Evolutionary conservation across 2,329 filamentous ascomycete species (phyloP).

Genomic region (Aspergillus aculeatinus): DNA sequence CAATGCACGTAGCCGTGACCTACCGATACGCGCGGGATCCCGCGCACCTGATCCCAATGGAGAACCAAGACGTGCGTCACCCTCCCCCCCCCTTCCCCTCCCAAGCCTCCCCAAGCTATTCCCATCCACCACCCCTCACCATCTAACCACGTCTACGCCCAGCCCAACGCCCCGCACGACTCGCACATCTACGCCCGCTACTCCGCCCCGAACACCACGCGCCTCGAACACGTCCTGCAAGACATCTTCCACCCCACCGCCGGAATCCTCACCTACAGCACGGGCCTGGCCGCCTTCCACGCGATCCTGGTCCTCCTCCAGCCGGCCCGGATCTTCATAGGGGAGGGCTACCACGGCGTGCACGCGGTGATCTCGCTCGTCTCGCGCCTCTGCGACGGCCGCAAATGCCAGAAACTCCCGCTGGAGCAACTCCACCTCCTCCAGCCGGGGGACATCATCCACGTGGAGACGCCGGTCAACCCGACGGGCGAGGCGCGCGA

Average conservation of each 20-base stretch:
- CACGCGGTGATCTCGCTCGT: conserved; percentile 67
- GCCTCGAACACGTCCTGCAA: neutral
- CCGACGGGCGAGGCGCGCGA: conserved; percentile 76
- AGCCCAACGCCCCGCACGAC: neutral
- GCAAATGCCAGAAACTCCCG: conserved; percentile 57
- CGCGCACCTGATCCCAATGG: neutral
- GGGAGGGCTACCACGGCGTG: conserved; percentile 85
- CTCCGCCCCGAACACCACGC: neutral
- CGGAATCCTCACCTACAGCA: conserved; percentile 46
- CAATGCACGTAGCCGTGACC: neutral
- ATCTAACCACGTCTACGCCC: neutral
- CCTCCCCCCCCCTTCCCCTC: neutral
- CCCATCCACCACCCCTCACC: neutral
- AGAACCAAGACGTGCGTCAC: neutral
- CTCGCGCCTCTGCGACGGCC: conserved; percentile 7
- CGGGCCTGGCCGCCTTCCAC: conserved; percentile 47
- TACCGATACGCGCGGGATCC: neutral
- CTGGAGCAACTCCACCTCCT: conserved; percentile 66
- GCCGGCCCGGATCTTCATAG: conserved; percentile 77
- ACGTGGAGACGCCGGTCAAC: conserved; percentile 90
- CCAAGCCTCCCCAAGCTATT: neutral
- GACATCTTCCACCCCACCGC: neutral
- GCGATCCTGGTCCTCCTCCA: conserved; percentile 77
- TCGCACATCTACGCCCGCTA: neutral
- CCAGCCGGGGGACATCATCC: conserved; percentile 74